Conservation (phyloP, 1,284 basidiomycete genomes). For the Cryptococcus neoformans region DNA sequence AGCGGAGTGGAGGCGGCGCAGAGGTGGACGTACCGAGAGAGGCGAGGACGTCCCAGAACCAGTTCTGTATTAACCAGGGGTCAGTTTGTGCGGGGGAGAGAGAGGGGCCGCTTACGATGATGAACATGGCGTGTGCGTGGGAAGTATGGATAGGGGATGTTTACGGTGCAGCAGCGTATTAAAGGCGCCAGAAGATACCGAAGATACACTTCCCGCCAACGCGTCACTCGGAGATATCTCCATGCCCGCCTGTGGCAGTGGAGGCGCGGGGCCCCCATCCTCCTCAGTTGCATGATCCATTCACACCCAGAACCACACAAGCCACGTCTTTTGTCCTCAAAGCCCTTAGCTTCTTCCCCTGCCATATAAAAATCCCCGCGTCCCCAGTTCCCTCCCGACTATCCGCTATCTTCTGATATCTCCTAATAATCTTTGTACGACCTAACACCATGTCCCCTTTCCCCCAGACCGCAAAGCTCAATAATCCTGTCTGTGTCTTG, state of each 20-base stretch:
- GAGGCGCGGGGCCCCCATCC: not conserved
- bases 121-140: conserved; percentile 13
- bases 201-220: not conserved
- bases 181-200: too few relatives aligned
- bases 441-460: conserved; percentile 15
- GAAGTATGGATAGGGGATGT: not conserved
- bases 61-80: conserved; percentile 55
- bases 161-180: too few relatives aligned
- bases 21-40: conserved; percentile 66
- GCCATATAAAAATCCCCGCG: too few relatives aligned
- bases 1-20: conserved; percentile 1
- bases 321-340: too few relatives aligned
- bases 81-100: not conserved
- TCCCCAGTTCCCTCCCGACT: too few relatives aligned
- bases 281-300: too few relatives aligned
- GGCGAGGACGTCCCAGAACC: conserved; percentile 92
- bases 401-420: not conserved
- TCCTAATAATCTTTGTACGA: not conserved
- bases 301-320: too few relatives aligned
- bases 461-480: conserved; percentile 15
- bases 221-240: not conserved
- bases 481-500: conserved; percentile 49
- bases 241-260: not conserved
- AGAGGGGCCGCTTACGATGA: conserved; percentile 12
- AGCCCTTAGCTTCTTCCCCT: too few relatives aligned